Evolutionary conservation across 371 early-diverging fungal species (phyloP).

Genomic region (Funneliformis caledonium): DNA sequence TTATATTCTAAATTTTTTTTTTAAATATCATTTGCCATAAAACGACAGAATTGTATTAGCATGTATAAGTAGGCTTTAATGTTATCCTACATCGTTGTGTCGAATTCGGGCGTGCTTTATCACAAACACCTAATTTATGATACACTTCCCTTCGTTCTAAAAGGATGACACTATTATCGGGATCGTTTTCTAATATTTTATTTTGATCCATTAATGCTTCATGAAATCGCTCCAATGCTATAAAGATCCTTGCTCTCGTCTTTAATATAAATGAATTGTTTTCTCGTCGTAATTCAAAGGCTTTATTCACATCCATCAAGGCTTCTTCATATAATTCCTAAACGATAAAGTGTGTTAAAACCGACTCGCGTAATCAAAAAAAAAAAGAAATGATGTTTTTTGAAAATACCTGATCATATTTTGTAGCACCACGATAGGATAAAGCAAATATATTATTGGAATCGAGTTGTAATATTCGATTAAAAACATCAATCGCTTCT

Average conservation of each 20-base stretch:
- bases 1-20: no score
- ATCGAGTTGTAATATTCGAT: not conserved
- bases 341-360: not conserved
- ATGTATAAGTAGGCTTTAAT: not conserved
- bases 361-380: no score
- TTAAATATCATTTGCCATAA: no score
- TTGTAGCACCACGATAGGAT: slow-evolving; percentile 30
- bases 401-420: not conserved
- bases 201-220: slow-evolving; percentile 35
- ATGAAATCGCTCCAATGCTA: not conserved
- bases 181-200: slow-evolving; percentile 14
- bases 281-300: slow-evolving; percentile 8
- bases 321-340: slow-evolving; percentile 17
- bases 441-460: slow-evolving; percentile 23
- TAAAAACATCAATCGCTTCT: slow-evolving; percentile 14
- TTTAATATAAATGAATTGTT: slow-evolving; percentile 10
- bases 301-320: slow-evolving; percentile 28
- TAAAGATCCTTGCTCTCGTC: slow-evolving; percentile 3
- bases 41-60: not conserved
- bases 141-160: slow-evolving; percentile 1
- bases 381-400: no score
- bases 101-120: not conserved
- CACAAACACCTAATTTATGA: slow-evolving; percentile 20
- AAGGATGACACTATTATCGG: not conserved
- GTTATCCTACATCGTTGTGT: not conserved